Evolutionary conservation across 2,329 filamentous ascomycete genomes (phyloP).

Genomic region (Aaosphaeria pasadenensis): DNA sequence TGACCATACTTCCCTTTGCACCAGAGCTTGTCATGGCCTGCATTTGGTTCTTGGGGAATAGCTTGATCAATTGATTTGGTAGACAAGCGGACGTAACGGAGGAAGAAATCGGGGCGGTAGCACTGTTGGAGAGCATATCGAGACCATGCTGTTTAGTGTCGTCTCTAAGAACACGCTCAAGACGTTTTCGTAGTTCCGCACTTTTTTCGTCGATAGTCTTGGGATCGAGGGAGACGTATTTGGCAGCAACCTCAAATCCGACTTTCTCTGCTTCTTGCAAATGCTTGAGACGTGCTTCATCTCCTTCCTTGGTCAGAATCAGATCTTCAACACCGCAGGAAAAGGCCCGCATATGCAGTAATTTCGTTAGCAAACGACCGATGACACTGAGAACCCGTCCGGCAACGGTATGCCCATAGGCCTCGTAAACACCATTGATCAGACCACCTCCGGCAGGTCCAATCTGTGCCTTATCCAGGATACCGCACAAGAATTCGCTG

Average conservation of each 20-base stretch:
- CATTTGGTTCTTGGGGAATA: constrained; percentile 97
- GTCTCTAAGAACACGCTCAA: constrained; percentile 88
- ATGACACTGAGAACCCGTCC: constrained; percentile 86
- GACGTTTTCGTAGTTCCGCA: constrained; percentile 68
- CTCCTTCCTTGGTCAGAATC: constrained; percentile 75
- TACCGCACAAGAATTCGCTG: constrained; percentile 83
- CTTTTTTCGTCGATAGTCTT: constrained; percentile 61
- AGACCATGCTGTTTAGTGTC: constrained; percentile 86
- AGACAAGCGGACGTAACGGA: constrained; percentile 76
- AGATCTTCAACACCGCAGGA: constrained; percentile 97
- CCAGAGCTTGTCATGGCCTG: constrained; percentile 97
- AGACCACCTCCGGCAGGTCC: constrained; percentile 83
- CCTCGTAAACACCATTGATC: constrained; percentile 88
- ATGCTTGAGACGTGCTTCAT: constrained; percentile 65
- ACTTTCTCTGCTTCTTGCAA: constrained; percentile 65
- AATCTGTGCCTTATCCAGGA: constrained; percentile 93
- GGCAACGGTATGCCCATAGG: constrained; percentile 83
- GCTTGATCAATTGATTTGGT: constrained; percentile 78
- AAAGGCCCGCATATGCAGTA: constrained; percentile 90
- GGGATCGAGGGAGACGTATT: constrained; percentile 81
- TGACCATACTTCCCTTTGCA: constrained; percentile 89
- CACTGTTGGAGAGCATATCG: constrained; percentile 80
- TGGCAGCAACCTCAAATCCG: constrained; percentile 76
- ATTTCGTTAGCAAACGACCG: constrained; percentile 82
- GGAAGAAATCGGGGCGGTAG: constrained; percentile 68